phyloP scores from a whole-genome alignment of 2,329 filamentous ascomycete species.

The Ophiostoma sp. region DNA sequence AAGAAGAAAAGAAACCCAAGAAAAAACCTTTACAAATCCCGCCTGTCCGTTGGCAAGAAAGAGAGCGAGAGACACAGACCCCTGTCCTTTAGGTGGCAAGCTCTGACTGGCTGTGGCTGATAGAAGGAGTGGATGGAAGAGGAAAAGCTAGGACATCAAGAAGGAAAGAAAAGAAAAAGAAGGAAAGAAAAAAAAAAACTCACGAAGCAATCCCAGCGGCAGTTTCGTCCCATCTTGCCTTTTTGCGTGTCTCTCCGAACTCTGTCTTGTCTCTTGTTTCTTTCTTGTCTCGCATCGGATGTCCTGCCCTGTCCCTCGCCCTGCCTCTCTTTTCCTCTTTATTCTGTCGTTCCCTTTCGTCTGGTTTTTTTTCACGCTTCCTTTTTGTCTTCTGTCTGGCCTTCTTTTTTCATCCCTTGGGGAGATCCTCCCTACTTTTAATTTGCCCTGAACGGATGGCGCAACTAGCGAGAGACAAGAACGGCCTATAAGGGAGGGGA shows the following conservation, averaged over 20 bases:
- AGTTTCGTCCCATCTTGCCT: neutral
- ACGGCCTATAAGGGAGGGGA: neutral
- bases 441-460: slow-evolving; percentile 10
- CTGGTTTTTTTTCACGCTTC: neutral
- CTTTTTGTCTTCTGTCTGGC: neutral
- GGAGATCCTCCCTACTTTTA: slow-evolving; percentile 7
- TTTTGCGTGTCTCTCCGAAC: neutral
- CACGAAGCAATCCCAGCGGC: neutral
- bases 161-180: neutral
- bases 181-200: neutral
- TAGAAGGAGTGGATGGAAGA: neutral
- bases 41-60: neutral
- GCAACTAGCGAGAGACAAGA: slow-evolving; percentile 4
- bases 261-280: neutral
- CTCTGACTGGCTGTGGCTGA: slow-evolving; percentile 4
- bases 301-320: neutral
- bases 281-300: neutral
- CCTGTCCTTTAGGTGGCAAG: slow-evolving; percentile 21
- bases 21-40: neutral
- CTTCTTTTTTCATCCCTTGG: slow-evolving; percentile 8
- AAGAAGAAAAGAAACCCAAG: neutral
- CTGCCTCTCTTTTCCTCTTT: slow-evolving; percentile 16
- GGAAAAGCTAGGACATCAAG: neutral
- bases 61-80: neutral
- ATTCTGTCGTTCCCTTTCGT: neutral